A percentile compares a stretch with the other conserved stretches of the same genome.
These are phyloP conservation scores for Ocimum tenuiflorum DNA, from an alignment of 257 asterid genomes.

Conservation along the genomic window DNA sequence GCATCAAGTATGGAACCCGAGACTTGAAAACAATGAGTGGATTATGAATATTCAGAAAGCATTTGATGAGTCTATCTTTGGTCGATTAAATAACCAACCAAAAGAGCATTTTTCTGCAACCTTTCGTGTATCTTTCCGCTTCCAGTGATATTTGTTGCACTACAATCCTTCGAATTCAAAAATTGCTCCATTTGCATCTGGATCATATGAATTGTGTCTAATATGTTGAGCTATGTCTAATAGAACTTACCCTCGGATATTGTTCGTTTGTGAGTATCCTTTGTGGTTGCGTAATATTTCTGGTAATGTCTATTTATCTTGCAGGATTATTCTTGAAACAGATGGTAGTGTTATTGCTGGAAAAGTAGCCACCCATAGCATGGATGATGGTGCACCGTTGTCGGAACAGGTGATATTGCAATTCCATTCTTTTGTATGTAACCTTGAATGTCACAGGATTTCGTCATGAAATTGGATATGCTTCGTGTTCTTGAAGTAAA, in stretches of 20 bases:
- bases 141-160: neutral
- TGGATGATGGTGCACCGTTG: constrained; percentile 81
- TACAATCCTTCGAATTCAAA: too few relatives aligned
- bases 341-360: constrained; percentile 85
- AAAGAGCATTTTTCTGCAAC: neutral
- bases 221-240: neutral
- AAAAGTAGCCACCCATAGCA: constrained; percentile 65
- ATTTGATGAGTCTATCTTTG: too few relatives aligned
- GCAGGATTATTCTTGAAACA: constrained; percentile 86
- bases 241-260: neutral
- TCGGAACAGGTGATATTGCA: constrained; percentile 68
- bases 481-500: too few relatives aligned
- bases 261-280: too few relatives aligned
- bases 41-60: too few relatives aligned
- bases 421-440: neutral
- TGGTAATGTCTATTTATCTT: neutral
- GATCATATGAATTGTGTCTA: neutral
- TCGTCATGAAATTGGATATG: neutral
- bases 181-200: neutral
- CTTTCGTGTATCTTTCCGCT: neutral
- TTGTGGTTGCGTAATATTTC: too few relatives aligned
- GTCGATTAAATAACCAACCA: too few relatives aligned
- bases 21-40: too few relatives aligned
- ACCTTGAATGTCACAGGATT: neutral
- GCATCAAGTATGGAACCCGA: too few relatives aligned